Conservation (phyloP, 129 eudicot species). For the Rutidosis leptorrhynchoides region DNA sequence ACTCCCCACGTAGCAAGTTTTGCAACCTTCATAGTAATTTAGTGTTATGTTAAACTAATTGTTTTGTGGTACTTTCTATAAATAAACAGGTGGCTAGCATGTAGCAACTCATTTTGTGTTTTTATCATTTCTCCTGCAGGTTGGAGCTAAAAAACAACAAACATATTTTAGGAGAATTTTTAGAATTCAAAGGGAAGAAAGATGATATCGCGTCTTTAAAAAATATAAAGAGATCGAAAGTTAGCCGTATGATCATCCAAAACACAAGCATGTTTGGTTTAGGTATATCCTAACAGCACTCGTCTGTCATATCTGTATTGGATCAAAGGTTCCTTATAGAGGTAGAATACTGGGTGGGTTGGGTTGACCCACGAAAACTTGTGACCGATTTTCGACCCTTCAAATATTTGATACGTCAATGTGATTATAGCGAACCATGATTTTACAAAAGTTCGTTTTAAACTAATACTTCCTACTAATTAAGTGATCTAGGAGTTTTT, state of each 20-base stretch:
- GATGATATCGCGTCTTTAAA: constrained; percentile 73
- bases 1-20: no score
- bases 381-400: background rate
- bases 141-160: constrained; percentile 83
- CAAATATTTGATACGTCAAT: background rate
- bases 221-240: constrained; percentile 84
- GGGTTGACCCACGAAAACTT: background rate
- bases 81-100: background rate
- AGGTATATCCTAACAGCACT: constrained; percentile 45
- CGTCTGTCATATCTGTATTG: background rate
- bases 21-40: no score
- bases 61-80: no score
- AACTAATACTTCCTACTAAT: background rate
- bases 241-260: constrained; percentile 56
- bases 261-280: constrained; percentile 92
- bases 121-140: constrained; percentile 37
- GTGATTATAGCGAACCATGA: background rate
- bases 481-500: background rate
- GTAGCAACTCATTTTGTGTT: constrained; percentile 3
- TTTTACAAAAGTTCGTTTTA: background rate
- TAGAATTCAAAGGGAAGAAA: constrained; percentile 87
- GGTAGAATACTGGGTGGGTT: background rate
- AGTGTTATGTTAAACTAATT: no score
- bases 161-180: constrained; percentile 70
- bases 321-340: background rate